Conservation (phyloP, 805 yeast species). For the Ogataea salicorniae region DNA sequence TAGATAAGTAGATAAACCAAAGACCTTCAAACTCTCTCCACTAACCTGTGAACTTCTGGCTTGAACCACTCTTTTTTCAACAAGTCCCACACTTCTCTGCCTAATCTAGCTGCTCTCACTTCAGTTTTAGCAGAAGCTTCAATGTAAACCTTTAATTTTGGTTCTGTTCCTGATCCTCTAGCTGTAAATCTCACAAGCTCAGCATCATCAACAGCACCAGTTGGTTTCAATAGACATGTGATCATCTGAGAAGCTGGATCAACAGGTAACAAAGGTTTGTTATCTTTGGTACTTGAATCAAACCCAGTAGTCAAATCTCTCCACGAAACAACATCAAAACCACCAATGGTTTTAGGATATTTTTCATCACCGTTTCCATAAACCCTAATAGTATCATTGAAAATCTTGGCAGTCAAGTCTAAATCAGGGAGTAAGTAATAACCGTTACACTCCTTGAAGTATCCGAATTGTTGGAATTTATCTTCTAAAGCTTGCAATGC, state of each 20-base stretch:
- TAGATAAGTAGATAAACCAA: neutral
- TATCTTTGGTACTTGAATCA: slow-evolving; percentile 60
- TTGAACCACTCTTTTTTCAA: slow-evolving; percentile 62
- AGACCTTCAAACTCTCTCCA: slow-evolving; percentile 29
- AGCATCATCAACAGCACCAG: slow-evolving; percentile 11
- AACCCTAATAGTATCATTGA: slow-evolving; percentile 38
- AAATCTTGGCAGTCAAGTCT: slow-evolving; percentile 46
- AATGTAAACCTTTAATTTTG: slow-evolving; percentile 85
- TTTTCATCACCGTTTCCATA: slow-evolving; percentile 9
- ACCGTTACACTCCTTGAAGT: slow-evolving; percentile 80
- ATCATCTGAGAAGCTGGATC: slow-evolving; percentile 83
- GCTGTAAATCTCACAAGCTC: slow-evolving; percentile 68
- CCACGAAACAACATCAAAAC: slow-evolving; percentile 56
- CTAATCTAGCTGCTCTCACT: slow-evolving; percentile 42
- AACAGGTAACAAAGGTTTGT: slow-evolving; percentile 61
- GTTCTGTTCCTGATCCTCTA: slow-evolving; percentile 96
- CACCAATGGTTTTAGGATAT: slow-evolving; percentile 51
- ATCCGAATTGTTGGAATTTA: slow-evolving; percentile 67
- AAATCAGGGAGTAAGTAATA: slow-evolving; percentile 67
- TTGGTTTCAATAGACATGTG: slow-evolving; percentile 46
- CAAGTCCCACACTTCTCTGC: slow-evolving; percentile 61
- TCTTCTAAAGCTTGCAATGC: slow-evolving; percentile 48
- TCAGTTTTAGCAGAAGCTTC: slow-evolving; percentile 61
- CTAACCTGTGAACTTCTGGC: slow-evolving; percentile 42
- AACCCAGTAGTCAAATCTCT: slow-evolving; percentile 81